Evolutionary conservation across 495 filamentous ascomycete genomes (phyloP).

Genomic region (Neurospora sp.): DNA sequence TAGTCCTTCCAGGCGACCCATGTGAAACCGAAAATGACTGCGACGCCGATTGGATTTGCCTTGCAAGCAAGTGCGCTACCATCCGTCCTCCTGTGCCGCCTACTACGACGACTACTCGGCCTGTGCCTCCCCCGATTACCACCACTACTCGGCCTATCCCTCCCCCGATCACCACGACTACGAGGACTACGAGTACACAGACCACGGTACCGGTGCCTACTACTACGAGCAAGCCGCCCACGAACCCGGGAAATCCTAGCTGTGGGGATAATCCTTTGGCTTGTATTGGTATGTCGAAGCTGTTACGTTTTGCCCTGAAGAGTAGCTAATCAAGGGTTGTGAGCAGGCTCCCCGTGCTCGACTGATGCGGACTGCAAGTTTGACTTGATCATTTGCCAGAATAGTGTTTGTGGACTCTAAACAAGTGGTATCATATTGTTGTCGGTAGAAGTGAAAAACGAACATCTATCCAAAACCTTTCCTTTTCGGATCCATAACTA

Average conservation of each 20-base stretch:
- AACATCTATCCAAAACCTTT: neutral
- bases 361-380: conserved; percentile 16
- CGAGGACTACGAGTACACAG: neutral
- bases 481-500: neutral
- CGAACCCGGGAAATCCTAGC: neutral
- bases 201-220: neutral
- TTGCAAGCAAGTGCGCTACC: conserved; percentile 7
- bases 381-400: conserved; percentile 15
- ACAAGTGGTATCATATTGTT: neutral
- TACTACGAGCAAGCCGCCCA: neutral
- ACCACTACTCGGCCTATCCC: neutral
- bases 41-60: conserved; percentile 11
- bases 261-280: conserved; percentile 12
- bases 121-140: neutral
- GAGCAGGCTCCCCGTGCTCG: conserved; percentile 10
- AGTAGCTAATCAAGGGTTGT: neutral
- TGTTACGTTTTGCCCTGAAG: neutral
- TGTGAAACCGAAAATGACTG: conserved; percentile 17
- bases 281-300: conserved; percentile 15
- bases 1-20: conserved; percentile 1
- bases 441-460: neutral
- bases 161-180: neutral
- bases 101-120: neutral
- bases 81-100: neutral
- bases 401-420: conserved; percentile 17